Percentiles rank a stretch among this genome's conserved stretches.
Evolutionary conservation across 2,329 filamentous ascomycete genomes (phyloP).

Genomic region (Helminthosporium solani): DNA sequence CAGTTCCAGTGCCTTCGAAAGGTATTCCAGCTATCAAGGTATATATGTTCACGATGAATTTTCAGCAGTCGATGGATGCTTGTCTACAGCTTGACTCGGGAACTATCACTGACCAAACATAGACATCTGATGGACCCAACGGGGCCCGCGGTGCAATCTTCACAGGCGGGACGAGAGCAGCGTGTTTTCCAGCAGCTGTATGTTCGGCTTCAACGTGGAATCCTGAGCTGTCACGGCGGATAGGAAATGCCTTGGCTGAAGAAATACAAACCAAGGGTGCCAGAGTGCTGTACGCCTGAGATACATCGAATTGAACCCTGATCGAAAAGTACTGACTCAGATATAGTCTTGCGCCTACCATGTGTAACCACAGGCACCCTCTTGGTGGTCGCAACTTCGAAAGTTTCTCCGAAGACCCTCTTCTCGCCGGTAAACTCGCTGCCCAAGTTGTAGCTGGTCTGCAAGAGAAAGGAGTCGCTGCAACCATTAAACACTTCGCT

Average conservation of each 20-base stretch:
- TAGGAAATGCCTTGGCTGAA: constrained; percentile 67
- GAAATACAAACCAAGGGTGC: constrained; percentile 73
- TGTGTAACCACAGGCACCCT: constrained; percentile 78
- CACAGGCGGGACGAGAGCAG: constrained; percentile 64
- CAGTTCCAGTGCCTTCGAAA: constrained; percentile 58
- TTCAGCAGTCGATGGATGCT: not conserved
- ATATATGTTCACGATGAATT: not conserved
- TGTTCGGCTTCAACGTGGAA: constrained; percentile 73
- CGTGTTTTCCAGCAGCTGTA: constrained; percentile 74
- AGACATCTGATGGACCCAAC: constrained; percentile 68
- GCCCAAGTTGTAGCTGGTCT: constrained; percentile 62
- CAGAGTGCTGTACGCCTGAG: constrained; percentile 58
- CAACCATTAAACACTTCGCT: constrained; percentile 74
- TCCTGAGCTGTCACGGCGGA: constrained; percentile 53
- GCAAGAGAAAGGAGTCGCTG: constrained; percentile 65
- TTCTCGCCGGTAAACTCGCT: constrained; percentile 66
- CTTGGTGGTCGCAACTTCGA: constrained; percentile 80
- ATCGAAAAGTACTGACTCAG: not conserved
- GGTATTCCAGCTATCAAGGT: constrained; percentile 59
- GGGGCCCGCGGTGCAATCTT: constrained; percentile 64
- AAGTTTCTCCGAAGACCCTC: constrained; percentile 69
- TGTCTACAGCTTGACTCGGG: not conserved
- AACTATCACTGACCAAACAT: constrained; percentile 12
- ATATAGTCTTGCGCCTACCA: constrained; percentile 65
- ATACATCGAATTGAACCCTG: too few species aligned